Base-by-base conservation (phyloP, 257 asterid species). In the Parsonsia alboflavescens region DNA sequence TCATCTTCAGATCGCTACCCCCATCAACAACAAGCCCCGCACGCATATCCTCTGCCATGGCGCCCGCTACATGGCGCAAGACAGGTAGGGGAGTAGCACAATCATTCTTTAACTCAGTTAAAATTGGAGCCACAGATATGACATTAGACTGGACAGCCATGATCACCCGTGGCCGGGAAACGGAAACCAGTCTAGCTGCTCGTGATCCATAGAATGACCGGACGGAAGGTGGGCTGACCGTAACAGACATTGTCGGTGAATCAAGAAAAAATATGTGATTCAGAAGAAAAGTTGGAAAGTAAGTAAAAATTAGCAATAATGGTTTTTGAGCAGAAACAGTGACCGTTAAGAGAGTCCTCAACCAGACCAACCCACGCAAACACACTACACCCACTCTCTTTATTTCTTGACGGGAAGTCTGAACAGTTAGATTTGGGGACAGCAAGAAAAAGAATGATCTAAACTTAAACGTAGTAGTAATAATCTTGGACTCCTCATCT, bases 1-100 rank as follows among this genome's bases (percentile, higher is more conserved):
- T 86, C 97, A 91, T 91, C 83, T 89, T 88, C 50, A 91, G 96
- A 83, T 88, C 92, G 65, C 94, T 83, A 66, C 86, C 89, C 24
- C 85, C 91, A 1, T 91, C 92, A 2, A 75, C 82, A 6, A 77
- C 77, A 68, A 89, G 90, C 56, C 97, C 97, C 45, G 91, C 90
- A 42, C 91, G 86, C 92, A 91, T 89, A 77, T 88, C 97, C 10
- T 75, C 84, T 10, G 89, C 89, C 93, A 91, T 91, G 15, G 96
- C 84, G 44, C 88, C 92, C 0, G 89, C 91, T 82, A 91, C 93
- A 79, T 85, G 88, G 80, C 89, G 93, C 82, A 91, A 80, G 42
- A 91, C 82, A 3, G 91, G 93, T 76, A 89, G 75, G 28, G 96
- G 97, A 71, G 96, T 86, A 69, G 92, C 88, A 76, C 93, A 91